Evolutionary conservation across 805 yeast genomes (phyloP).

Genomic region (Metschnikowia kunwiensis): DNA sequence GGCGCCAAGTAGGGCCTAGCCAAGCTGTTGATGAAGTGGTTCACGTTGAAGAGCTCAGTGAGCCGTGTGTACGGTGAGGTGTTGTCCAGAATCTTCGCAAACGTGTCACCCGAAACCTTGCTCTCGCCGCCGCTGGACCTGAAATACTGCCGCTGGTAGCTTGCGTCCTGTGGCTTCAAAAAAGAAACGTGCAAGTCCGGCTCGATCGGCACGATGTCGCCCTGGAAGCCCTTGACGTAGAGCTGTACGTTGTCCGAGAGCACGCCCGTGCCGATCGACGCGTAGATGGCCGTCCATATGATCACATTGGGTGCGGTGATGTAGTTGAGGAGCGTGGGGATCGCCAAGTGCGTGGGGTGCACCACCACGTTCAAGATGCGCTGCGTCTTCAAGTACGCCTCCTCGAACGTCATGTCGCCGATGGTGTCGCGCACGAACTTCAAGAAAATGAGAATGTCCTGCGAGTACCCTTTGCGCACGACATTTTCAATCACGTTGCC

Average conservation of each 20-base stretch:
- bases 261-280: conserved; percentile 75
- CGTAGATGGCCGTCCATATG: conserved; percentile 78
- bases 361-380: conserved; percentile 80
- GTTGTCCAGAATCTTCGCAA: conserved; percentile 54
- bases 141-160: conserved; percentile 45
- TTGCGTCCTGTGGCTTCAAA: conserved; percentile 44
- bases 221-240: conserved; percentile 60
- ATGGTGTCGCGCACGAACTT: conserved; percentile 72
- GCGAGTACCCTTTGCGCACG: conserved; percentile 76
- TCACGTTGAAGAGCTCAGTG: conserved; percentile 91
- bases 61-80: conserved; percentile 75
- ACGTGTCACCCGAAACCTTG: conserved; percentile 26
- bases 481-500: conserved; percentile 75
- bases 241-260: conserved; percentile 52
- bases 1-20: conserved; percentile 96
- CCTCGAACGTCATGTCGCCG: conserved; percentile 89
- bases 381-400: conserved; percentile 78
- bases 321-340: conserved; percentile 77
- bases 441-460: conserved; percentile 76
- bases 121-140: conserved; percentile 19
- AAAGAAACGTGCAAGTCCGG: conserved; percentile 43
- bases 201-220: conserved; percentile 51
- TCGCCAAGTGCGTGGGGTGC: conserved; percentile 69
- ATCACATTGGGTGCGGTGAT: conserved; percentile 91
- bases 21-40: conserved; percentile 84